Conservation (phyloP, 2,329 filamentous ascomycete genomes). For the Tothia fuscella region DNA sequence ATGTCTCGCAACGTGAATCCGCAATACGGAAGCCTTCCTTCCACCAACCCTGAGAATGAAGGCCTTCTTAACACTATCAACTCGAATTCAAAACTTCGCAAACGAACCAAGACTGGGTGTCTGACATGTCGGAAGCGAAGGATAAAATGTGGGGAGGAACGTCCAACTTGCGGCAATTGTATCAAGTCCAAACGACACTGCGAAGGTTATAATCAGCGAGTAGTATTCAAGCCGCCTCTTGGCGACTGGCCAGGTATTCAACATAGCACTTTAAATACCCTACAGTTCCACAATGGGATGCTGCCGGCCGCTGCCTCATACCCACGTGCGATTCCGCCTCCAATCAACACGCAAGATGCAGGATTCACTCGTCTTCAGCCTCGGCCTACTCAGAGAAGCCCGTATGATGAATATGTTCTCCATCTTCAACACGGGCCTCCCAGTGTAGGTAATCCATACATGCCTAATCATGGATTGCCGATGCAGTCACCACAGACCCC, state of each 20-base stretch:
- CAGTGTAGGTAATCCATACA: neutral
- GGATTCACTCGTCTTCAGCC: conserved; percentile 3
- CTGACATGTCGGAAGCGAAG: conserved; percentile 86
- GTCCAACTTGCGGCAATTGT: conserved; percentile 72
- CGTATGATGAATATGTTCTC: conserved; percentile 1
- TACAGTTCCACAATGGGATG: conserved; percentile 12
- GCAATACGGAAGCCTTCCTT: no score
- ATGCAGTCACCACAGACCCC: conserved; percentile 5
- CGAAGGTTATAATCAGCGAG: conserved; percentile 71
- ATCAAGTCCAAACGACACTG: conserved; percentile 75
- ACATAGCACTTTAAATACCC: neutral
- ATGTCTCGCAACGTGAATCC: no score
- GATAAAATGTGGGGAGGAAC: conserved; percentile 93
- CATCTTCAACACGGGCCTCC: neutral
- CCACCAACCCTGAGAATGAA: no score
- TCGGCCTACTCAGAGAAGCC: neutral
- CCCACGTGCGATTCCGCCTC: conserved; percentile 1
- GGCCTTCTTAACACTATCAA: no score
- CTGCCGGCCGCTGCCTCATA: neutral
- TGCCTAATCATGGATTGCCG: neutral
- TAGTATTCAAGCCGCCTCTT: conserved; percentile 67
- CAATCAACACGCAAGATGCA: conserved; percentile 6
- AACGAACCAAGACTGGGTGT: conserved; percentile 81
- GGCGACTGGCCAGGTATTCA: conserved; percentile 30
- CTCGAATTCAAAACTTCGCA: conserved; percentile 24